These are phyloP conservation scores for Phytophthora citricola DNA, from an alignment of 352 stramenopile species.

Conservation along the genomic window DNA sequence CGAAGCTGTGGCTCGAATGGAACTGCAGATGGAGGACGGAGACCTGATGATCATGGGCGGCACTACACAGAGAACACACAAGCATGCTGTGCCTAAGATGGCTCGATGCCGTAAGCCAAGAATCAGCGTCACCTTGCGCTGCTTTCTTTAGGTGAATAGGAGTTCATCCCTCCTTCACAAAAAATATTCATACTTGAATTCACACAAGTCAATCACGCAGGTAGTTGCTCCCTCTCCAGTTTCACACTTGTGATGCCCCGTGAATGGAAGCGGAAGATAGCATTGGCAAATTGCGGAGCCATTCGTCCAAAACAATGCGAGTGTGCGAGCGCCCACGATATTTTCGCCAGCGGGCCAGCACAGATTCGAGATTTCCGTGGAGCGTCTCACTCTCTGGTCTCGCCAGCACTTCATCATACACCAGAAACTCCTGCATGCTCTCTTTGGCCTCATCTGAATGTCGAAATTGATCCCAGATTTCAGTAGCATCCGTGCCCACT, in stretches of 20 bases:
- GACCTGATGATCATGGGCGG: conserved; percentile 88
- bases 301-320: conserved; percentile 61
- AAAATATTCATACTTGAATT: conserved; percentile 20
- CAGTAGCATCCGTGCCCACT: conserved; percentile 69
- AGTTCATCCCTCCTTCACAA: conserved; percentile 6
- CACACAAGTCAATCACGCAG: conserved; percentile 13
- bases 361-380: conserved; percentile 45
- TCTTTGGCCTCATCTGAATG: conserved; percentile 69
- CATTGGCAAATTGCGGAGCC: conserved; percentile 45
- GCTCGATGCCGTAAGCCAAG: conserved; percentile 45
- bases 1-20: conserved; percentile 31
- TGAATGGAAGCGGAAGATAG: conserved; percentile 48
- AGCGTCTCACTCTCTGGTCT: conserved; percentile 26
- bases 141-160: conserved; percentile 41
- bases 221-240: not conserved
- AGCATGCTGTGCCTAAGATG: conserved; percentile 84
- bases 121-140: conserved; percentile 63
- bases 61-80: conserved; percentile 76
- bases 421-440: conserved; percentile 68
- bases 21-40: conserved; percentile 69
- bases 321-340: conserved; percentile 63
- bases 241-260: conserved; percentile 21
- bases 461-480: conserved; percentile 75
- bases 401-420: conserved; percentile 55
- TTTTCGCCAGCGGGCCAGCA: conserved; percentile 52